These are phyloP conservation scores for Cystobasidium sp. DNA, from an alignment of 1,284 basidiomycete species.

Conservation along the genomic window DNA sequence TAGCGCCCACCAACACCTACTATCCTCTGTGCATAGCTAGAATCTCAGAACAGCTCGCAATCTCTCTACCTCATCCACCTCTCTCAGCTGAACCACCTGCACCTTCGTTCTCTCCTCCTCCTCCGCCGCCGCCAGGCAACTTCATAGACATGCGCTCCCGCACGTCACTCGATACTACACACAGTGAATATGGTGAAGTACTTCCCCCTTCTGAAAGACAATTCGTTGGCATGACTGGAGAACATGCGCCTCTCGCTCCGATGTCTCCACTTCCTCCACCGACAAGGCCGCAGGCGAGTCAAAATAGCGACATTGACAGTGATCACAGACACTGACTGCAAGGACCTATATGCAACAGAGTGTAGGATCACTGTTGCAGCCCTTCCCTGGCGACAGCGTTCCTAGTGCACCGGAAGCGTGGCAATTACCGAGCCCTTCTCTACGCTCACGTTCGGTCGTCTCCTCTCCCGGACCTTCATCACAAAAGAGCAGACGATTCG, in stretches of 20 bases:
- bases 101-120: background rate
- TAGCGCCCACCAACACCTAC: conserved; percentile 9
- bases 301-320: background rate
- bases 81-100: background rate
- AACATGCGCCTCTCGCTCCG: background rate
- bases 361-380: background rate
- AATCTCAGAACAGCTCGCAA: background rate
- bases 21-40: background rate
- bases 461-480: conserved; percentile 4
- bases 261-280: background rate
- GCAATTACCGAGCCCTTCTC: conserved; percentile 10
- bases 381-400: background rate
- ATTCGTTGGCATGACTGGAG: background rate
- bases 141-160: background rate
- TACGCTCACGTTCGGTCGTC: conserved; percentile 11
- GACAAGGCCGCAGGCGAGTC: background rate
- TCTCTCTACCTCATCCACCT: background rate
- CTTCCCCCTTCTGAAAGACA: conserved; percentile 4
- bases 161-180: background rate
- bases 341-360: background rate
- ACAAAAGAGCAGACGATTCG: background rate
- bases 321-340: background rate
- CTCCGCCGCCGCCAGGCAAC: background rate
- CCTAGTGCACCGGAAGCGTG: background rate
- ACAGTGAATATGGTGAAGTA: background rate